Evolutionary conservation across 352 stramenopile genomes (phyloP).

Genomic region (Phytophthora melonis): DNA sequence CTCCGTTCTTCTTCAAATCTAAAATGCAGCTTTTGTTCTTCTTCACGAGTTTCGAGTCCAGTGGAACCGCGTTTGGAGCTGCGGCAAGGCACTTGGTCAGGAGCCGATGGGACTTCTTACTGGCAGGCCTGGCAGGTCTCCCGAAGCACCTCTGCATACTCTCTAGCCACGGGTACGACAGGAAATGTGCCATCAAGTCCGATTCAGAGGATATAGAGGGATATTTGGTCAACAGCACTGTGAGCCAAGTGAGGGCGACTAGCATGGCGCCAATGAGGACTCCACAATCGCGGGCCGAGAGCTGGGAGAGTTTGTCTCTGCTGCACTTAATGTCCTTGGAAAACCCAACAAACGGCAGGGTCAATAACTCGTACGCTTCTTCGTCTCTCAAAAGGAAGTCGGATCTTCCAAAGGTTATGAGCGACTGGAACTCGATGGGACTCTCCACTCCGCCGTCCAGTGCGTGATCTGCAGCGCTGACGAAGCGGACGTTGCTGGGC

Average conservation of each 20-base stretch:
- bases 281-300: background rate
- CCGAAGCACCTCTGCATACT: background rate
- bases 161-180: background rate
- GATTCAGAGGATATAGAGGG: background rate
- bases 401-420: background rate
- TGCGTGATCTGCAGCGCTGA: background rate
- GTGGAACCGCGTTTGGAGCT: background rate
- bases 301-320: background rate
- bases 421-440: background rate
- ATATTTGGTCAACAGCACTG: too few relatives aligned
- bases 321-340: background rate
- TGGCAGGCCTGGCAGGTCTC: background rate
- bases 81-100: background rate
- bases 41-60: background rate
- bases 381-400: background rate
- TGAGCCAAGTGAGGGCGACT: background rate
- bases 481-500: background rate
- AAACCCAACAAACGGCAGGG: background rate
- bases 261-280: background rate
- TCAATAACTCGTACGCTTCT: background rate
- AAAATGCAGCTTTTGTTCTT: background rate
- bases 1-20: background rate
- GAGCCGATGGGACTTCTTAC: background rate
- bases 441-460: background rate
- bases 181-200: background rate